Percentiles rank a stretch among this genome's conserved stretches.
Evolutionary conservation across 2,329 filamentous ascomycete genomes (phyloP).

Genomic region (Corynespora cassiicola): DNA sequence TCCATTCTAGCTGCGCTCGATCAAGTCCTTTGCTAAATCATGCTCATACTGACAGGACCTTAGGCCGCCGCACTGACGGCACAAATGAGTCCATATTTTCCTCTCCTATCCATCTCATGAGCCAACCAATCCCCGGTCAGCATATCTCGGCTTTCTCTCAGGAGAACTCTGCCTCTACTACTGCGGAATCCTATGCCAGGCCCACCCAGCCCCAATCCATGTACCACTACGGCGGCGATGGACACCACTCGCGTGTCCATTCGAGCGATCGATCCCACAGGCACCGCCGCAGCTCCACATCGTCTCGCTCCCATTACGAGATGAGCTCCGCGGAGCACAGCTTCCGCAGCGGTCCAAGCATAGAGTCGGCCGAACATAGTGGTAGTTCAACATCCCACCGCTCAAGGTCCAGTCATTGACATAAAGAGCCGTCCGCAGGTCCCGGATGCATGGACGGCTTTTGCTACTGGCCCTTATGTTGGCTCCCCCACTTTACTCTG

Average conservation of each 20-base stretch:
- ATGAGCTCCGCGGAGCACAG: constrained; percentile 25
- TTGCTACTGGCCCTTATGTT: constrained; percentile 39
- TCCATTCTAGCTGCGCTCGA: neutral
- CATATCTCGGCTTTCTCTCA: constrained; percentile 8
- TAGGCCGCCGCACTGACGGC: constrained; percentile 34
- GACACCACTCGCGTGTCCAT: constrained; percentile 33
- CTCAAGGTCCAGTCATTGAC: constrained; percentile 22
- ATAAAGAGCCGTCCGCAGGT: constrained; percentile 32
- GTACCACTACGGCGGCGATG: constrained; percentile 33
- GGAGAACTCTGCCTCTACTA: constrained; percentile 2
- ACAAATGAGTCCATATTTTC: constrained; percentile 27
- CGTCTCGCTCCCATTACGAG: constrained; percentile 23
- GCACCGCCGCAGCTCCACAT: constrained; percentile 17
- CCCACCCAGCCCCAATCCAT: constrained; percentile 18
- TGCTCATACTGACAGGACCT: constrained; percentile 17
- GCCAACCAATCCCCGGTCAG: constrained; percentile 5
- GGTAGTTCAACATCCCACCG: constrained; percentile 30
- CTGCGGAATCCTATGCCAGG: constrained; percentile 14
- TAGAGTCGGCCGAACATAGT: constrained; percentile 32
- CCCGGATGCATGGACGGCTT: constrained; percentile 30
- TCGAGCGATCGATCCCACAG: constrained; percentile 28
- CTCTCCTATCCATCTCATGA: constrained; percentile 9
- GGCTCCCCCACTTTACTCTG: constrained; percentile 41
- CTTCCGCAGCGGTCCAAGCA: constrained; percentile 33
- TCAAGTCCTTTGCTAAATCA: neutral